A percentile compares a stretch with the other conserved stretches of the same genome.
Conservation (phyloP, 352 stramenopile species). For the Phytophthora lateralis region DNA sequence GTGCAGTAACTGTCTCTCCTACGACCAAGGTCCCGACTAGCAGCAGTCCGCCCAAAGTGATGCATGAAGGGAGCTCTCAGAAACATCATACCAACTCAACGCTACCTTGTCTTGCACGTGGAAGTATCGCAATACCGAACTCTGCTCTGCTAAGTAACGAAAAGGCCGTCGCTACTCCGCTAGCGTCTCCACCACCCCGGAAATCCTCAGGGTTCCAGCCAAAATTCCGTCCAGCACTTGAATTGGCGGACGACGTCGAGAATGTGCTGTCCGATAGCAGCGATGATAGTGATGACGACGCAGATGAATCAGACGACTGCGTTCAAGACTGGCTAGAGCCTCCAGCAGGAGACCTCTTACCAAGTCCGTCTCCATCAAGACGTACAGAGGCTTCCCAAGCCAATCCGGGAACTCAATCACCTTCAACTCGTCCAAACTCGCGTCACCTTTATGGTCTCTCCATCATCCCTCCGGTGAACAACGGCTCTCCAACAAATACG, state of each 20-base stretch:
- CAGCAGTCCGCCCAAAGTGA: constrained; percentile 4
- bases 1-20: background rate
- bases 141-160: background rate
- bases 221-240: constrained; percentile 42
- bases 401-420: constrained; percentile 9
- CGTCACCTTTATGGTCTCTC: constrained; percentile 29
- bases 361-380: background rate
- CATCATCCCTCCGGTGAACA: constrained; percentile 19
- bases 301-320: constrained; percentile 38
- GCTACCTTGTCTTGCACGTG: background rate
- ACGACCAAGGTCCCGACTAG: background rate
- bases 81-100: constrained; percentile 4
- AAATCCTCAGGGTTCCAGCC: constrained; percentile 25
- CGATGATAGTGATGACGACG: constrained; percentile 36
- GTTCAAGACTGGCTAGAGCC: constrained; percentile 65
- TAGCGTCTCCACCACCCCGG: constrained; percentile 3
- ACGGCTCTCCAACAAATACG: constrained; percentile 4
- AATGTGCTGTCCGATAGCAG: constrained; percentile 26
- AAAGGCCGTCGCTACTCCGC: background rate
- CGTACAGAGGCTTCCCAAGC: constrained; percentile 6
- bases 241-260: constrained; percentile 42
- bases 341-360: background rate
- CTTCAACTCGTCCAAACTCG: constrained; percentile 11
- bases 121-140: background rate
- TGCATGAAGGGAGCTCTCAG: background rate